These are phyloP conservation scores for Hemisphaericaspora xylanilytica DNA, from an alignment of 1,139 yeast species.

Conservation along the genomic window DNA sequence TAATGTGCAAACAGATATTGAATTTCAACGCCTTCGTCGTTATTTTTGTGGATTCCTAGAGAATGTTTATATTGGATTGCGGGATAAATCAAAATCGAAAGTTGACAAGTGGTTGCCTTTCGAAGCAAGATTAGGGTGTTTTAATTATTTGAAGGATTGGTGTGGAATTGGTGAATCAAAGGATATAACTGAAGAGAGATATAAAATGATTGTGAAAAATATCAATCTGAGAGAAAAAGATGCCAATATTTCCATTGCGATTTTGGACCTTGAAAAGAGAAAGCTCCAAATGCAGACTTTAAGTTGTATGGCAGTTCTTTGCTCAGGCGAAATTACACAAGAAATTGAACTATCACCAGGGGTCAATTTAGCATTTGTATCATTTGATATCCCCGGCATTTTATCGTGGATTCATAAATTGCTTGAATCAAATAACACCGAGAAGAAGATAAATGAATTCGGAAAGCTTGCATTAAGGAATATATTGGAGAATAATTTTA, in stretches of 20 bases:
- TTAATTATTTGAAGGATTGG: constrained; percentile 87
- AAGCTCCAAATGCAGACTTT: constrained; percentile 70
- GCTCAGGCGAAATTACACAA: constrained; percentile 63
- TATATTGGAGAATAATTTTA: constrained; percentile 58
- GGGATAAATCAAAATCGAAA: constrained; percentile 33
- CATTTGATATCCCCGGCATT: constrained; percentile 69
- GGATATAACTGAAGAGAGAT: constrained; percentile 63
- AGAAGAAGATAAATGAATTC: constrained; percentile 57
- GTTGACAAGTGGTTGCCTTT: constrained; percentile 67
- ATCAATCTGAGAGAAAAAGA: constrained; percentile 45
- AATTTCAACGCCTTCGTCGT: constrained; percentile 72
- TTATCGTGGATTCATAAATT: constrained; percentile 78
- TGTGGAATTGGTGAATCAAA: constrained; percentile 80
- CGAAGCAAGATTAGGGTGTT: constrained; percentile 81
- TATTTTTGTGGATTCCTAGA: constrained; percentile 80
- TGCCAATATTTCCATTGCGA: constrained; percentile 59
- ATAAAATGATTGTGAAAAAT: constrained; percentile 54
- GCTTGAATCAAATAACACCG: constrained; percentile 47
- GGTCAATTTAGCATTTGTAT: constrained; percentile 45
- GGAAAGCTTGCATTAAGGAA: constrained; percentile 76
- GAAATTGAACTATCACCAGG: constrained; percentile 37
- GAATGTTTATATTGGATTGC: constrained; percentile 57
- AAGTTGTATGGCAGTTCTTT: constrained; percentile 80
- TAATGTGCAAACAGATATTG: constrained; percentile 62
- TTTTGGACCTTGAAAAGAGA: constrained; percentile 78